Base-by-base conservation (phyloP, 2,329 filamentous ascomycete genomes). In the Claviceps monticola region DNA sequence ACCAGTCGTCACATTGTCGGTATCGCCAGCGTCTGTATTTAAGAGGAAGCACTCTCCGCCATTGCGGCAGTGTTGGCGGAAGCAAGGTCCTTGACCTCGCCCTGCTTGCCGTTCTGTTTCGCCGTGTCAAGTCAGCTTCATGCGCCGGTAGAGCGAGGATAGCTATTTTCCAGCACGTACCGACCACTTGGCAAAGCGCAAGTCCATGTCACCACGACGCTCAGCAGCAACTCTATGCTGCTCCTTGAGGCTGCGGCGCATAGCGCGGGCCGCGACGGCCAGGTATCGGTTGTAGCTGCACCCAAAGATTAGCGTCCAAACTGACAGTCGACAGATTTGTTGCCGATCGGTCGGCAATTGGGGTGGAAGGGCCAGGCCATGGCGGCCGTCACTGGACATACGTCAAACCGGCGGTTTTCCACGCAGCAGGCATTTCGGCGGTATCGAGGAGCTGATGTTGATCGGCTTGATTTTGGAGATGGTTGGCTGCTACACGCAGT, bases 251-350 rank as follows among this genome's bases (percentile, higher is more conserved):
- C 89, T 95, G 71, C 88, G 86, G 76, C 94, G 93, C 71, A 98
- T 87, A 68, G 88, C 86, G 73, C 90, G 89, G 73, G 90, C 83
- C 66, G 93, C 89, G 74, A 98, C 82, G 68, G 90, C 83, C 69
- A 98, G 84, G 84, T 96, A 97, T 77, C 90, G 93, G 85, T 98
- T 98, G 88, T 98, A 98, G 76, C 93, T 98, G 46, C 21, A 36
- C 38, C 38, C 17, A 21, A 49, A 19, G n/a, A 47, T 54, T 42
- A 54, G 53, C 53, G 13, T 34, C 14, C 16, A 39, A 44, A 34
- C 16, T 38, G 29, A 34, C 29, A 34, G 29, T 26, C 19, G 36
- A 7, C 9, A 55, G 54, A 52, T 46, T 48, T 42, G 50, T 17
- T 16, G 34, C 29, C 51, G 9, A 19, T 42, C 48, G 34, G 41